Evolutionary conservation across 2,329 filamentous ascomycete species (phyloP).

Genomic region (Emmonsia crescens): DNA sequence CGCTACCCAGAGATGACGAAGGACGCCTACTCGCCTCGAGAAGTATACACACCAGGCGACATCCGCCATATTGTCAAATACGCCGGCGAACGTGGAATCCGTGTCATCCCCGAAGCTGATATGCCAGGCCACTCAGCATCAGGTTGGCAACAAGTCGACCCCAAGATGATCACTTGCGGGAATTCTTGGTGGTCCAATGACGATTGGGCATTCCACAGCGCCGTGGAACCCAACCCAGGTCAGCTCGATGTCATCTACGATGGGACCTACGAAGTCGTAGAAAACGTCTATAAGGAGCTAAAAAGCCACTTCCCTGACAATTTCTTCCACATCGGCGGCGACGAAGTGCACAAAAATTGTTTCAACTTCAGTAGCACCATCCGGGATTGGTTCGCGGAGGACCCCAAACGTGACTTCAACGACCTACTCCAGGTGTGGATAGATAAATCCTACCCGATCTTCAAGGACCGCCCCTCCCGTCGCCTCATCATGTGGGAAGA

Average conservation of each 20-base stretch:
- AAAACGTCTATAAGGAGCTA: conserved; percentile 45
- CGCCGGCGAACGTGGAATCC: conserved; percentile 45
- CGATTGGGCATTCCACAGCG: conserved; percentile 43
- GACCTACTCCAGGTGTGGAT: conserved; percentile 47
- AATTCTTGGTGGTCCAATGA: conserved; percentile 54
- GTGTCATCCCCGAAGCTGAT: conserved; percentile 51
- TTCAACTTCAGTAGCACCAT: conserved; percentile 47
- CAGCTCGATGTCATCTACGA: conserved; percentile 47
- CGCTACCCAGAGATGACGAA: conserved; percentile 43
- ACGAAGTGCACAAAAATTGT: conserved; percentile 46
- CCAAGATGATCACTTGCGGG: conserved; percentile 45
- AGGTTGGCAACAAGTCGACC: conserved; percentile 47
- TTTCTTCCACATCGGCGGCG: conserved; percentile 47
- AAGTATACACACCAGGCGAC: conserved; percentile 36
- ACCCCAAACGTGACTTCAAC: conserved; percentile 40
- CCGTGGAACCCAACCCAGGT: conserved; percentile 46
- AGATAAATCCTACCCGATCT: conserved; percentile 42
- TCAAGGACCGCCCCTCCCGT: conserved; percentile 36
- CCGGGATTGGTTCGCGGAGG: conserved; percentile 40
- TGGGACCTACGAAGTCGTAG: conserved; percentile 45
- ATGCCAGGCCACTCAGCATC: conserved; percentile 50
- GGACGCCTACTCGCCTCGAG: conserved; percentile 43
- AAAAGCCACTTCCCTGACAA: conserved; percentile 41
- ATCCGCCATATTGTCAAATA: conserved; percentile 39
- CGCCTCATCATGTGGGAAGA: conserved; percentile 51